phyloP scores from a whole-genome alignment of 2,329 filamentous ascomycete species.

The Phyllosticta paracitricarpa region DNA sequence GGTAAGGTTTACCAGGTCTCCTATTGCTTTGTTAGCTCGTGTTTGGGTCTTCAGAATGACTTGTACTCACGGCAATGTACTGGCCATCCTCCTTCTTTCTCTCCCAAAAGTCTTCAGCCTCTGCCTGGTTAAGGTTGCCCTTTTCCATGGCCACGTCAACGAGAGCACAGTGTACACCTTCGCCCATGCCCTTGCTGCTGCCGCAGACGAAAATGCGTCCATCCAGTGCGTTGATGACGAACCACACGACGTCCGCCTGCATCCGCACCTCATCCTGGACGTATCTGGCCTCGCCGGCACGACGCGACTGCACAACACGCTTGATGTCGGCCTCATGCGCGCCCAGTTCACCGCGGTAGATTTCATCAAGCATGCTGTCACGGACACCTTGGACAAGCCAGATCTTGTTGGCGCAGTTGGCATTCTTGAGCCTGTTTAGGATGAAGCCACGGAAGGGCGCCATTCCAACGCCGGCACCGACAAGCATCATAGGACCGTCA shows the following conservation, averaged over 20 bases:
- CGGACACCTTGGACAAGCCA: constrained; percentile 92
- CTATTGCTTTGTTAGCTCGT: not conserved
- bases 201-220: constrained; percentile 95
- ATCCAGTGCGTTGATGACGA: constrained; percentile 91
- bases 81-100: constrained; percentile 87
- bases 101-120: constrained; percentile 80
- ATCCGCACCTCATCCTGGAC: constrained; percentile 90
- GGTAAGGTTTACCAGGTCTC: not conserved
- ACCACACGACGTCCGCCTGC: constrained; percentile 97
- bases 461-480: constrained; percentile 92
- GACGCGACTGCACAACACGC: constrained; percentile 39
- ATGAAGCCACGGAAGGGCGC: constrained; percentile 97
- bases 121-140: constrained; percentile 72
- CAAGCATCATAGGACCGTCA: constrained; percentile 94
- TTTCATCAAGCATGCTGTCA: constrained; percentile 89
- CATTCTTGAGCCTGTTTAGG: constrained; percentile 82
- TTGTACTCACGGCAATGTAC: constrained; percentile 68
- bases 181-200: constrained; percentile 92
- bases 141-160: constrained; percentile 88
- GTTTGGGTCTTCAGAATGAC: not conserved
- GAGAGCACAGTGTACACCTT: constrained; percentile 81
- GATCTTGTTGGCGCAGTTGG: constrained; percentile 95
- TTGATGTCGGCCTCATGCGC: constrained; percentile 60
- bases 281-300: constrained; percentile 67
- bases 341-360: constrained; percentile 94